These are phyloP conservation scores for Penicillium lividum DNA, from an alignment of 495 filamentous ascomycete genomes.

Conservation along the genomic window DNA sequence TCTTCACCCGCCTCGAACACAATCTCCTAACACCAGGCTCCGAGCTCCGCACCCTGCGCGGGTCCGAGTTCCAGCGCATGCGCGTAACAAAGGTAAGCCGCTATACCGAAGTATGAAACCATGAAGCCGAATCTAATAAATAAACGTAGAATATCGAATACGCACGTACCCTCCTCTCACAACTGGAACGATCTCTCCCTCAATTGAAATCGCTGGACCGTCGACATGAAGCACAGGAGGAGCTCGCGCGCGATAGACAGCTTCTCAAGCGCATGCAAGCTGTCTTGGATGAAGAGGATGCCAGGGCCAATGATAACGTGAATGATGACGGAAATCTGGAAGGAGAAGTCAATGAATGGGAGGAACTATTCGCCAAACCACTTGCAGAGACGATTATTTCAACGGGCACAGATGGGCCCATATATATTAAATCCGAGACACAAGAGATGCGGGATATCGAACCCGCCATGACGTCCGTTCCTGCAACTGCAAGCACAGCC, in stretches of 20 bases:
- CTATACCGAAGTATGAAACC: background rate
- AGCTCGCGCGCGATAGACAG: conserved; percentile 64
- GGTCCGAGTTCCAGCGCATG: conserved; percentile 69
- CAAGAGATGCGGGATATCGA: conserved; percentile 15
- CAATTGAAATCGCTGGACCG: conserved; percentile 63
- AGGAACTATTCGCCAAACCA: conserved; percentile 38
- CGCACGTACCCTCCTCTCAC: conserved; percentile 71
- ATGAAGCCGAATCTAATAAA: background rate
- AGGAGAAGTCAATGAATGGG: conserved; percentile 30
- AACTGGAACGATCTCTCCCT: conserved; percentile 72
- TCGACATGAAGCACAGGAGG: conserved; percentile 65
- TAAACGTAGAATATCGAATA: conserved; percentile 71
- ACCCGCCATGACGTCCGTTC: conserved; percentile 9
- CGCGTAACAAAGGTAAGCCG: conserved; percentile 49
- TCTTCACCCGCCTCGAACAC: conserved; percentile 72
- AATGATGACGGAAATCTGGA: conserved; percentile 12
- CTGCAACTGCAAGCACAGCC: conserved; percentile 8
- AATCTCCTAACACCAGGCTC: conserved; percentile 67
- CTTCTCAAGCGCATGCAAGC: conserved; percentile 63
- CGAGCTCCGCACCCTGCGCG: conserved; percentile 58
- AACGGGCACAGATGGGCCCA: background rate
- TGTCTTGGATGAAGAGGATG: conserved; percentile 52
- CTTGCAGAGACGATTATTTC: background rate
- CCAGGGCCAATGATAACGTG: conserved; percentile 10
- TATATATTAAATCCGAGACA: background rate